A percentile compares a stretch with the other conserved stretches of the same genome.
Conservation (phyloP, 2,329 filamentous ascomycete species). For the Beauveria caledonica region DNA sequence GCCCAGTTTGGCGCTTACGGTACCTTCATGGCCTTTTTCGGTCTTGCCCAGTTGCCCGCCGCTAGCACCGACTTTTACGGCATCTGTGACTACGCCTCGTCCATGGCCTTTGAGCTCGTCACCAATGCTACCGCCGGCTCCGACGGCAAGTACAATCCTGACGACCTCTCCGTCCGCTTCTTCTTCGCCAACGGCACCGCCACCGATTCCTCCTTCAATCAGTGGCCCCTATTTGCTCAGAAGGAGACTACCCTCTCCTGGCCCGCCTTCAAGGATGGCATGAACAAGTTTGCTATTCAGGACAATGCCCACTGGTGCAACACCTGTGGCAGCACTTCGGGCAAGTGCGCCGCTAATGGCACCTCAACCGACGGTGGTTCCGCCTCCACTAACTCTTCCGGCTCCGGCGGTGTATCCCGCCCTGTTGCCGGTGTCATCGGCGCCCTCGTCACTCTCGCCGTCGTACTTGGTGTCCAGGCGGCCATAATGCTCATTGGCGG, state of each 20-base stretch:
- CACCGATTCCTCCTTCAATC: slow-evolving; percentile 39
- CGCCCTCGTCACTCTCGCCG: slow-evolving; percentile 53
- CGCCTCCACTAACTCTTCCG: slow-evolving; percentile 15
- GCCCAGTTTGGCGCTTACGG: slow-evolving; percentile 55
- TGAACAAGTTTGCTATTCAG: slow-evolving; percentile 60
- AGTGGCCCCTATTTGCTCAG: slow-evolving; percentile 54
- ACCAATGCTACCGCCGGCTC: slow-evolving; percentile 41
- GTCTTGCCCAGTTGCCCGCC: slow-evolving; percentile 42
- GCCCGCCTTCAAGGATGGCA: slow-evolving; percentile 55
- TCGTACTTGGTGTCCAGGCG: slow-evolving; percentile 38
- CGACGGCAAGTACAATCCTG: slow-evolving; percentile 30
- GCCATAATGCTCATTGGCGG: slow-evolving; percentile 35
- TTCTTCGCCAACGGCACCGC: slow-evolving; percentile 53
- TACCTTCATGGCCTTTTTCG: slow-evolving; percentile 56
- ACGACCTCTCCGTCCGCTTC: slow-evolving; percentile 52
- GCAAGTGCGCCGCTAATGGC: slow-evolving; percentile 46
- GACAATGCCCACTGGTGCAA: slow-evolving; percentile 63
- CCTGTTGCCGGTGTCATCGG: slow-evolving; percentile 77
- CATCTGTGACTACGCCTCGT: slow-evolving; percentile 75
- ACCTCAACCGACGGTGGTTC: slow-evolving; percentile 19
- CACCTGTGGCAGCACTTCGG: slow-evolving; percentile 65
- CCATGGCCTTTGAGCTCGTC: slow-evolving; percentile 69
- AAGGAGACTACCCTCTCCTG: slow-evolving; percentile 51
- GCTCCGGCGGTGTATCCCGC: slow-evolving; percentile 47
- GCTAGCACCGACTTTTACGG: slow-evolving; percentile 59